Evolutionary conservation across 495 filamentous ascomycete species (phyloP), one percentile per base, ranked within the genome.

Genomic region (Trichoderma erinaceum): DNA sequence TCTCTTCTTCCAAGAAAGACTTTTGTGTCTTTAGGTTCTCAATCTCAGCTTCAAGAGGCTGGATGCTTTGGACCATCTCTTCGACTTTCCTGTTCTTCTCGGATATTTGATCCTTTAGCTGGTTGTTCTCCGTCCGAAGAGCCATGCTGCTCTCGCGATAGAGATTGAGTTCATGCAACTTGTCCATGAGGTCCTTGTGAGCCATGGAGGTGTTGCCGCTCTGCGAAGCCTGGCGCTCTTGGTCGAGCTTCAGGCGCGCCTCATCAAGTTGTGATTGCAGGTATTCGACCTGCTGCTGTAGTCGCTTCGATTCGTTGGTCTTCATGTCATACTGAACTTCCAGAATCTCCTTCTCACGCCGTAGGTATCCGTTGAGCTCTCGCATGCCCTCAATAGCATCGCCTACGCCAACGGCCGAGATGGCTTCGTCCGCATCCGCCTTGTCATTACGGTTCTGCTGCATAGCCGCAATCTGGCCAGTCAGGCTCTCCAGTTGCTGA

Each of bases 321-420:
- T 92, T 91, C 41, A 97, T 83, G 70, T 97, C 92, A 69, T 91
- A 92, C 73, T 98, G 93, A 8, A 97, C 92, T 68, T 98, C 93
- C 4, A 97, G 87, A 71, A 99, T 98, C 72, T 98, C 93, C 79
- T 97, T 98, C 79, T 98, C 96, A 58, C 91, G 87, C n/a, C 96
- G 88, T 66, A 98, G 80, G 77, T 92, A 98, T 64, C 86, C 88
- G 77, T 96, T 93, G 48, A 98, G 84, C 72, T 97, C 92, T 67
- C 93, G 89, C 32, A 97, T 85, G 68, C 90, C 89, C 68, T 92
- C 90, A 21, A 88, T 75, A 46, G 85, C 86, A 41, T 77, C 77
- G 52, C 84, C 82, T 7, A 74, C 69, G 12, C 83, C 77, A 6
- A 77, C 75, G 44, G 78, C 63, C 25, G 73, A 69, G 0, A 83